Evolutionary conservation across 148 eudicot species (phyloP).

Genomic region (Chenopodium berlandieri): DNA sequence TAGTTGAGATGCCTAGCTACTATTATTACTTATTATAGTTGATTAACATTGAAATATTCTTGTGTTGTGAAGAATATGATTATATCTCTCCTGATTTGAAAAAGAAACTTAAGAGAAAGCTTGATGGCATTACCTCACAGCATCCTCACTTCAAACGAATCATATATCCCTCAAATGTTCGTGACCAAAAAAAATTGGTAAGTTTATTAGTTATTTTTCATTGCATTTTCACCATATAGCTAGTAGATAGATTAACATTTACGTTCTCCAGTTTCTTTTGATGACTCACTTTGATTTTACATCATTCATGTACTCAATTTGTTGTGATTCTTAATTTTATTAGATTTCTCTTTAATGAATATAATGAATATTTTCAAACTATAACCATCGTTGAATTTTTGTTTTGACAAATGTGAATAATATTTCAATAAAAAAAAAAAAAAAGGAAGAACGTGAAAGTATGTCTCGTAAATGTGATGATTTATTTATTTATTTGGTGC

Average conservation of each 20-base stretch:
- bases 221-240: no score
- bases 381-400: no score
- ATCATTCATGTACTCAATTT: no score
- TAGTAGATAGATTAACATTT: no score
- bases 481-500: background rate
- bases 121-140: background rate
- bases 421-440: no score
- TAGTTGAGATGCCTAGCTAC: background rate
- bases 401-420: no score
- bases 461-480: background rate
- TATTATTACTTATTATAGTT: background rate
- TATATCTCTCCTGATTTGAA: background rate
- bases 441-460: no score
- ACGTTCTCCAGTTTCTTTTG: no score
- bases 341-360: no score
- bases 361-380: no score
- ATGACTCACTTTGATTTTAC: no score
- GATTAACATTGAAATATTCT: background rate
- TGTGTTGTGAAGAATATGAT: background rate
- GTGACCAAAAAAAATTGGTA: background rate
- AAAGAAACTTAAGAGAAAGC: background rate
- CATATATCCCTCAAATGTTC: background rate
- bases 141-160: slow-evolving; percentile 5
- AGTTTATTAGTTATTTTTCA: background rate
- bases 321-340: no score